A percentile compares a stretch with the other conserved stretches of the same genome.
Evolutionary conservation across 2,329 filamentous ascomycete species (phyloP).

Genomic region (Botrytis galanthina): DNA sequence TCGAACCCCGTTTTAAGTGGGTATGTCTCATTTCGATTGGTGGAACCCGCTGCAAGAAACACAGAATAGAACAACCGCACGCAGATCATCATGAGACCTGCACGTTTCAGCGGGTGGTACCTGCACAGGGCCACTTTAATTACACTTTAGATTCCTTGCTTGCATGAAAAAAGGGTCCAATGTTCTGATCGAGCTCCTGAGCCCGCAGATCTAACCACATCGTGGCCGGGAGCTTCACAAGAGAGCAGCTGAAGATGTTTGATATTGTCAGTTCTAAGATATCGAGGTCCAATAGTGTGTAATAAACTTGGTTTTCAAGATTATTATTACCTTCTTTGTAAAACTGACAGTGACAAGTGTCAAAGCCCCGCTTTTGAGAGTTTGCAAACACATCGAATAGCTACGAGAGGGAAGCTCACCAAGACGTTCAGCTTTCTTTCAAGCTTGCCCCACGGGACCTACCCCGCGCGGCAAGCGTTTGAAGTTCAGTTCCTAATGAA

Average conservation of each 20-base stretch:
- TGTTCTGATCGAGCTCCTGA: neutral
- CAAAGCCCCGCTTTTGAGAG: neutral
- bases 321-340: neutral
- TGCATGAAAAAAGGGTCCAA: no score
- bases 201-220: neutral
- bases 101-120: no score
- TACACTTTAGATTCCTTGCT: no score
- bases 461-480: neutral
- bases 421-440: neutral
- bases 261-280: neutral
- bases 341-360: neutral
- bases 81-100: no score
- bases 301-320: neutral
- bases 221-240: neutral
- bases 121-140: no score
- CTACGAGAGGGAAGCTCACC: neutral
- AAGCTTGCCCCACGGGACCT: neutral
- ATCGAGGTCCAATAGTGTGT: neutral
- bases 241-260: neutral
- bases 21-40: no score
- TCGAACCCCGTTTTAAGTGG: no score
- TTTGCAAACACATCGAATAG: neutral
- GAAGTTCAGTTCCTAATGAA: neutral
- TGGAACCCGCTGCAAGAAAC: no score
- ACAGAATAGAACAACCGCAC: no score